Conservation (phyloP, 805 yeast species). For the Ogataea methylovora region DNA sequence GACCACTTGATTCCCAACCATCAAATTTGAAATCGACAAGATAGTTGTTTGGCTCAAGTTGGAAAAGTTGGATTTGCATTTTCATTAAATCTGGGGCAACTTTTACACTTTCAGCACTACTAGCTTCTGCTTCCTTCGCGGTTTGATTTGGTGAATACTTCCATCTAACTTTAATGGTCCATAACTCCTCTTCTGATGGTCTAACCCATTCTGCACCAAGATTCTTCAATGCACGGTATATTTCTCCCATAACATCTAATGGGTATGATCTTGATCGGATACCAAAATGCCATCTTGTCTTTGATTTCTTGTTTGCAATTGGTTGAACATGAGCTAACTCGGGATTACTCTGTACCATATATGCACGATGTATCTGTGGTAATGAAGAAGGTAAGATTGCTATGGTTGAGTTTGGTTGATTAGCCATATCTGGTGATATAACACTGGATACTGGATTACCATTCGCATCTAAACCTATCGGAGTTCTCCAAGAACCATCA, state of each 20-base stretch:
- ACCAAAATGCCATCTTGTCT: slow-evolving; percentile 98
- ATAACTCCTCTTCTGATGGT: slow-evolving; percentile 88
- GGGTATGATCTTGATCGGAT: slow-evolving; percentile 95
- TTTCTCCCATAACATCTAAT: slow-evolving; percentile 97
- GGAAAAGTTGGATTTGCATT: slow-evolving; percentile 95
- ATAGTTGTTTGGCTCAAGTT: slow-evolving; percentile 91
- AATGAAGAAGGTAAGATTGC: slow-evolving; percentile 90
- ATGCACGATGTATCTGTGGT: slow-evolving; percentile 91
- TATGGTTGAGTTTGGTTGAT: slow-evolving; percentile 69
- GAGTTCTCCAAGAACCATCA: slow-evolving; percentile 22
- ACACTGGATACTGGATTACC: neutral
- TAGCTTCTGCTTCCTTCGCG: slow-evolving; percentile 3
- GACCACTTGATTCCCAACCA: slow-evolving; percentile 73
- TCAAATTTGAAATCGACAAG: slow-evolving; percentile 96
- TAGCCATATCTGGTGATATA: slow-evolving; percentile 12
- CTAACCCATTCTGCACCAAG: slow-evolving; percentile 97
- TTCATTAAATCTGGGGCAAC: slow-evolving; percentile 76
- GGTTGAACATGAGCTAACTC: slow-evolving; percentile 30
- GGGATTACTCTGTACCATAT: slow-evolving; percentile 50
- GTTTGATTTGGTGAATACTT: slow-evolving; percentile 43
- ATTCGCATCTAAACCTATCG: slow-evolving; percentile 19
- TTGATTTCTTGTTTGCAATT: slow-evolving; percentile 69
- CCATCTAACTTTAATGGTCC: slow-evolving; percentile 97
- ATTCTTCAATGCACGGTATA: slow-evolving; percentile 86
- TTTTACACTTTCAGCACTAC: slow-evolving; percentile 3